Base-by-base conservation (phyloP, 495 filamentous ascomycete genomes). In the Baudoinia panamericana region DNA sequence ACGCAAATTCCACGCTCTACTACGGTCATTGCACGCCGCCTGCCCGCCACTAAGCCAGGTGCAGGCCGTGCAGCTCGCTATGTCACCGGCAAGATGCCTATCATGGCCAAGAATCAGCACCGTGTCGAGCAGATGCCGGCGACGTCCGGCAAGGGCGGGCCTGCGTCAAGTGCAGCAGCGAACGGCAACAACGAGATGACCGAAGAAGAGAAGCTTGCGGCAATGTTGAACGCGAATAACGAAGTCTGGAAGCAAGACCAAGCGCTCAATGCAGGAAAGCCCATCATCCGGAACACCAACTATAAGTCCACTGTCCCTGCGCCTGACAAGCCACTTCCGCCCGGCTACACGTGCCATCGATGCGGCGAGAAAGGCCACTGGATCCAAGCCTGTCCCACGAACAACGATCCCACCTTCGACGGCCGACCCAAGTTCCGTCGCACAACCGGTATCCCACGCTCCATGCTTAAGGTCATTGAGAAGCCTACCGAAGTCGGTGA, bases 361-460 rank as follows among this genome's bases (percentile, higher is more conserved):
- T 99, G 90, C 61, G 80, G 85, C 42, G 81, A 95, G 60, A 97
- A 96, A 65, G 90, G 92, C 17, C 90, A 99, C 59, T 96, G 88
- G 86, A 99, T 99, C 39, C 84, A 95, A 63, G 74, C 76, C 9
- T 97, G 90, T 48, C 90, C 90, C 13, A 99, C 90, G 12, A 99
- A 99, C 57, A 82, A 93, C 57, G 88, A 99, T 52, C 88, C 92
- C 2, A 84, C 84, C 30, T 96, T 82, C 54, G 88, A 96, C 61
- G 82, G 83, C 45, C 79, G 81, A 21, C 84, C 85, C 33, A 75
- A 85, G 33, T 79, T 96, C 34, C 94, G 93, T 66, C 75, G 90
- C 35, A 94, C 92, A 10, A 96, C 90, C 12, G 90, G 90, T 40
- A 96, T 99, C 45, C 90, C 90, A 16, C 74, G 80, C 45, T 93